These are phyloP conservation scores for Penicillium cosmopolitanum DNA, from an alignment of 495 filamentous ascomycete genomes.

Conservation along the genomic window DNA sequence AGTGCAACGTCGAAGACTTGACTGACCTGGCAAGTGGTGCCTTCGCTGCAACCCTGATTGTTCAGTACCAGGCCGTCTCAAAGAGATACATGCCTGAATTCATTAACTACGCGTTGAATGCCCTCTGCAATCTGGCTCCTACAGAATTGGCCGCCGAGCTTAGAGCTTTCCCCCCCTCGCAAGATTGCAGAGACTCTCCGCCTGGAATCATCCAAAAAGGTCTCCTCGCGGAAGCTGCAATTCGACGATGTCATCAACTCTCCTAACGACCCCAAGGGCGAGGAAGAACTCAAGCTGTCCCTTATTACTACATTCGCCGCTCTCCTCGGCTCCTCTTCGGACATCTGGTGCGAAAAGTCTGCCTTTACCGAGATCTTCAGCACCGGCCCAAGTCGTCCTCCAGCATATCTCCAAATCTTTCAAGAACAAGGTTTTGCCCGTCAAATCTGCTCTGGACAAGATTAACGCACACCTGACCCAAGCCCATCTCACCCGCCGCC, in stretches of 20 bases:
- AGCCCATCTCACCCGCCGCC: constrained; percentile 66
- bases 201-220: constrained; percentile 34
- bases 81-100: constrained; percentile 89
- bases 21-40: constrained; percentile 71
- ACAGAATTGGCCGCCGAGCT: constrained; percentile 43
- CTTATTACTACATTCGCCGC: constrained; percentile 59
- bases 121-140: constrained; percentile 69
- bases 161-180: constrained; percentile 64
- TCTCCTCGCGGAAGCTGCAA: constrained; percentile 36
- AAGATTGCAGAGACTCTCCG: constrained; percentile 58
- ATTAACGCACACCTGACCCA: constrained; percentile 54
- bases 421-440: constrained; percentile 53
- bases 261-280: constrained; percentile 26
- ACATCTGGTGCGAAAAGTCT: constrained; percentile 65
- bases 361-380: constrained; percentile 76
- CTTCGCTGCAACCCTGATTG: constrained; percentile 74
- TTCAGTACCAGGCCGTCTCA: constrained; percentile 79
- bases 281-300: constrained; percentile 58
- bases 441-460: constrained; percentile 40
- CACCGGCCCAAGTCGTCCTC: constrained; percentile 59
- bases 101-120: constrained; percentile 77
- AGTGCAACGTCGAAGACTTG: constrained; percentile 66
- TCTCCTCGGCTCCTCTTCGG: constrained; percentile 61
- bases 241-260: constrained; percentile 58
- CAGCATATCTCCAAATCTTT: constrained; percentile 57